A percentile compares a stretch with the other conserved stretches of the same genome.
These are phyloP conservation scores for Puccinia hordei DNA, from an alignment of 1,284 basidiomycete genomes.

Conservation along the genomic window DNA sequence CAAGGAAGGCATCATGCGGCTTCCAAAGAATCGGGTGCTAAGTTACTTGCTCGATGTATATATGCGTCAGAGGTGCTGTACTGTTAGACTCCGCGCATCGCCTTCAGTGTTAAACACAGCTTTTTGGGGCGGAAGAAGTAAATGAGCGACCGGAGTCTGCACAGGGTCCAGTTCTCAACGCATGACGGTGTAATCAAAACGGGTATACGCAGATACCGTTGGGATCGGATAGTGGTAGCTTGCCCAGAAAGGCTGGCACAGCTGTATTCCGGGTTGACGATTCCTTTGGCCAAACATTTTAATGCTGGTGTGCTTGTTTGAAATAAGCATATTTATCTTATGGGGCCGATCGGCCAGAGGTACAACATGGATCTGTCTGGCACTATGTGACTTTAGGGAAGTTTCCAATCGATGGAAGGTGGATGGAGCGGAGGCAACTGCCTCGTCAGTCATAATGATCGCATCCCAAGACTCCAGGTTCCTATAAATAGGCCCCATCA, in stretches of 20 bases:
- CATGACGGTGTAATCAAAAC: background rate
- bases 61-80: background rate
- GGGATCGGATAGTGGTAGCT: background rate
- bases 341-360: background rate
- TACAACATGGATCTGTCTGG: constrained; percentile 14
- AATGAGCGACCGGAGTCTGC: too few relatives aligned
- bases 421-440: background rate
- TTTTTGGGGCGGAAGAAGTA: background rate
- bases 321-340: background rate
- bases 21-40: background rate
- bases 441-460: background rate
- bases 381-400: background rate
- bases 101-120: background rate
- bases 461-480: background rate
- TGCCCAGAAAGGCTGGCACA: background rate
- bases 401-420: background rate
- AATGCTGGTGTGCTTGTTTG: background rate
- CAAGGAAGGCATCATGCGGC: background rate
- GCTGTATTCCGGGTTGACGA: background rate
- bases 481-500: background rate
- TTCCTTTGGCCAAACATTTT: background rate
- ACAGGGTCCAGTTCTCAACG: background rate
- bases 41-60: background rate
- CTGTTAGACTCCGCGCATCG: background rate
- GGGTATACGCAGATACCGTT: background rate